phyloP scores from a whole-genome alignment of 169 alveolate genomes.

The Plasmodium knowlesi region DNA sequence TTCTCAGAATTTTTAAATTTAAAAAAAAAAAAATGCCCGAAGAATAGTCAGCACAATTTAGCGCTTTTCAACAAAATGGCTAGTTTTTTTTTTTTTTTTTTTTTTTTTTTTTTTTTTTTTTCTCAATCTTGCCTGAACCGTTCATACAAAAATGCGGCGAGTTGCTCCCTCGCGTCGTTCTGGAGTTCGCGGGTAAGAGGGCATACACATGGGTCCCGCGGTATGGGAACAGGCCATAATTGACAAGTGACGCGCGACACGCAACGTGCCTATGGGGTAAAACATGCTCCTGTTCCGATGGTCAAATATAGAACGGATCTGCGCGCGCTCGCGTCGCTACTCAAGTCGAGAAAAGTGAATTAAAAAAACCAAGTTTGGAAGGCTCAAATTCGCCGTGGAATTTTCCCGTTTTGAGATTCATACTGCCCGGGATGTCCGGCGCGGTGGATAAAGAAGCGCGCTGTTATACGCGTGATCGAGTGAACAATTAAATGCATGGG shows the following conservation, averaged over 20 bases:
- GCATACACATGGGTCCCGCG: not conserved
- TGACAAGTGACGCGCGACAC: not conserved
- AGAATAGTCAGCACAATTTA: slow-evolving; percentile 5
- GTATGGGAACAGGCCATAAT: not conserved
- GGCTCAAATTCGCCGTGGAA: slow-evolving; percentile 1
- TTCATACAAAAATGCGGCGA: slow-evolving; percentile 6
- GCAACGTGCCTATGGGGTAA: not conserved
- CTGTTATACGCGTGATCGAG: not conserved
- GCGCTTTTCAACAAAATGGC: not conserved
- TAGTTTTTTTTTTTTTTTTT: slow-evolving; percentile 18
- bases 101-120: slow-evolving; percentile 13
- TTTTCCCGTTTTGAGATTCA: not conserved
- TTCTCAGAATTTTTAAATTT: not conserved
- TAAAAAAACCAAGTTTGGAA: not conserved
- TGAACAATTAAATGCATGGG: slow-evolving; percentile 2
- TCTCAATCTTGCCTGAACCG: not conserved
- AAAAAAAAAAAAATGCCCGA: not conserved
- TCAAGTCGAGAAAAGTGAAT: not conserved
- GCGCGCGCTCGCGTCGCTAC: not conserved
- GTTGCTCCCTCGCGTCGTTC: not conserved
- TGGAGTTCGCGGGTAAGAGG: not conserved
- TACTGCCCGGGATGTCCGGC: not conserved
- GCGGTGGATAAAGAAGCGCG: not conserved
- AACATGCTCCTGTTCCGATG: not conserved
- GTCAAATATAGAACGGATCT: not conserved